Percentiles rank a stretch among this genome's conserved stretches.
Evolutionary conservation across 2,329 filamentous ascomycete genomes (phyloP).

Genomic region (Fusarium scirpi): DNA sequence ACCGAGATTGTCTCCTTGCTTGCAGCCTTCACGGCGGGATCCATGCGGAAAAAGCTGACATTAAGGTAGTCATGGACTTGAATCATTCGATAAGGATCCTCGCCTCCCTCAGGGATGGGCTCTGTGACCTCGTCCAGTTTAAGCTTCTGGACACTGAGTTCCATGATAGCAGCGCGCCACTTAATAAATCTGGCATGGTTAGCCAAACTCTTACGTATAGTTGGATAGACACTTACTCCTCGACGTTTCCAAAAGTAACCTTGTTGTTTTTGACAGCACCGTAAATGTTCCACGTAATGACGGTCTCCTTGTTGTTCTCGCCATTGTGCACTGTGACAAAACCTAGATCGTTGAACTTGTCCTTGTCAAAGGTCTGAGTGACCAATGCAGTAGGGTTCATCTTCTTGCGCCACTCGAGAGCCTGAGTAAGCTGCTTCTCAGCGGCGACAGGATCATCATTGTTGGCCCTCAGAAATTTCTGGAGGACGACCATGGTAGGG

Average conservation of each 20-base stretch:
- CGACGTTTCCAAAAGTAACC: conserved; percentile 83
- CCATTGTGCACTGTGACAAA: conserved; percentile 80
- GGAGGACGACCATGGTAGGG: conserved; percentile 84
- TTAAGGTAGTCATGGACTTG: conserved; percentile 95
- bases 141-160: conserved; percentile 82
- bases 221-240: conserved; percentile 72
- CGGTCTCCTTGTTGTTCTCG: conserved; percentile 65
- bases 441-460: conserved; percentile 79
- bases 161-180: conserved; percentile 93
- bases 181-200: conserved; percentile 76
- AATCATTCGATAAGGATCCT: conserved; percentile 89
- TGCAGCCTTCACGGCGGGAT: conserved; percentile 79
- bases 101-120: conserved; percentile 77
- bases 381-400: conserved; percentile 77
- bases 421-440: conserved; percentile 80
- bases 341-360: conserved; percentile 82
- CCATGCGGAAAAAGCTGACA: conserved; percentile 87
- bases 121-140: conserved; percentile 75
- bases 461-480: conserved; percentile 95
- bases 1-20: conserved; percentile 84
- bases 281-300: conserved; percentile 95
- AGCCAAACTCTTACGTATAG: conserved; percentile 7
- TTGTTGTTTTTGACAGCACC: conserved; percentile 85
- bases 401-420: conserved; percentile 85
- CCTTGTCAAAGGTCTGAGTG: conserved; percentile 71